A percentile compares a stretch with the other conserved stretches of the same genome.
These are phyloP conservation scores for Grosmannia clavigera DNA, from an alignment of 2,329 filamentous ascomycete genomes.

Conservation along the genomic window DNA sequence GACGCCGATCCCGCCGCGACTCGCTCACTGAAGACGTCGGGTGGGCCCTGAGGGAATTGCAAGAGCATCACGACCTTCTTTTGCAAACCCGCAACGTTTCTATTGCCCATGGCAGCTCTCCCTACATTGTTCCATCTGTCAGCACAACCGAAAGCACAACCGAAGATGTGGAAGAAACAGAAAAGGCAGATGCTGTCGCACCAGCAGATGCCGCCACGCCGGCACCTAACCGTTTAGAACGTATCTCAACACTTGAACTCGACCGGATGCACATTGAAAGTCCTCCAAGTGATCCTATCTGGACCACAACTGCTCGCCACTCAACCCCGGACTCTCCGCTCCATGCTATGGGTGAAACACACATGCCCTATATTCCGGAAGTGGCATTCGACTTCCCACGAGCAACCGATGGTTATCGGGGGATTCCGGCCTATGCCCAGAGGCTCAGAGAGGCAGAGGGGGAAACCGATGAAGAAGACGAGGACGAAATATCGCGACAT, in stretches of 20 bases:
- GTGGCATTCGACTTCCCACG: slow-evolving; percentile 12
- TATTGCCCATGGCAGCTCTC: not conserved
- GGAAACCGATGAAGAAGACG: slow-evolving; percentile 10
- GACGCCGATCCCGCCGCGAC: slow-evolving; percentile 33
- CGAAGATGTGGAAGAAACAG: not conserved
- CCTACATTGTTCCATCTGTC: not conserved
- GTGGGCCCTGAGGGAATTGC: slow-evolving; percentile 74
- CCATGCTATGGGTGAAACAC: slow-evolving; percentile 19
- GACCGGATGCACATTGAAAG: slow-evolving; percentile 24
- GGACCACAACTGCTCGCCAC: slow-evolving; percentile 17
- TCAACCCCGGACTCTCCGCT: slow-evolving; percentile 11
- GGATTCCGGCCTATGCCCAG: slow-evolving; percentile 10
- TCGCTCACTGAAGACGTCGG: slow-evolving; percentile 48
- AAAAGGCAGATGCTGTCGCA: not conserved
- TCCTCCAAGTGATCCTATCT: slow-evolving; percentile 23
- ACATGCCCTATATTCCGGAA: slow-evolving; percentile 20
- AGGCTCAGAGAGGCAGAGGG: slow-evolving; percentile 10
- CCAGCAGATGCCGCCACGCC: not conserved
- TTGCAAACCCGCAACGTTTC: slow-evolving; percentile 27
- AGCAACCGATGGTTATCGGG: slow-evolving; percentile 2
- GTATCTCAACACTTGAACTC: slow-evolving; percentile 21
- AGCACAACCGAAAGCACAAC: not conserved
- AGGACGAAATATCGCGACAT: slow-evolving; percentile 10
- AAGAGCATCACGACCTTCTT: slow-evolving; percentile 58
- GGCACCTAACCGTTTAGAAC: slow-evolving; percentile 16